These are phyloP conservation scores for Schrenkiella parvula DNA, from an alignment of 345 rosid genomes.

Conservation along the genomic window DNA sequence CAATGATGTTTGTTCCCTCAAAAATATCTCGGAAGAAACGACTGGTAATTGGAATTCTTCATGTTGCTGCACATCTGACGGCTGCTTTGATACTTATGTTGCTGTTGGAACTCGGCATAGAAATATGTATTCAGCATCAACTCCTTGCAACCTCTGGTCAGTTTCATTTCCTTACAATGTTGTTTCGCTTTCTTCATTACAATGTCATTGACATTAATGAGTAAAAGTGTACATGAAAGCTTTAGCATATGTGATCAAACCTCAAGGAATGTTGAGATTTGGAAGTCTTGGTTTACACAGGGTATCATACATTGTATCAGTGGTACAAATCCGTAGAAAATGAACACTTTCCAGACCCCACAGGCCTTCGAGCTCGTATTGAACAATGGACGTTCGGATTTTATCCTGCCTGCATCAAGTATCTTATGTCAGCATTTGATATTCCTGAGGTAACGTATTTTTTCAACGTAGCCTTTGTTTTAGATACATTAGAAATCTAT, in stretches of 20 bases:
- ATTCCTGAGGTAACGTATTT: constrained; percentile 54
- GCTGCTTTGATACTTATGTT: constrained; percentile 83
- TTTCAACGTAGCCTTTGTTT: background rate
- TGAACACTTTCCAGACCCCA: constrained; percentile 93
- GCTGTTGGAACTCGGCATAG: constrained; percentile 81
- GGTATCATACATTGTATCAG: constrained; percentile 83
- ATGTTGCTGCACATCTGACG: constrained; percentile 73
- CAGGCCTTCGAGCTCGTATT: constrained; percentile 86
- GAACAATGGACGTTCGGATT: constrained; percentile 94
- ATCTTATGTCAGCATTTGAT: constrained; percentile 93
- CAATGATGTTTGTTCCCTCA: constrained; percentile 75
- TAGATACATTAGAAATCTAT: background rate
- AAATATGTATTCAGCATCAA: constrained; percentile 78
- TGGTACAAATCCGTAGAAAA: constrained; percentile 86
- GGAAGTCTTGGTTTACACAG: constrained; percentile 33
- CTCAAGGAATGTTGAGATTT: background rate
- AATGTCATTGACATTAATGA: background rate
- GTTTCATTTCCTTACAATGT: constrained; percentile 41
- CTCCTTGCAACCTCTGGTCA: constrained; percentile 82
- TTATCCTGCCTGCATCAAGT: constrained; percentile 93
- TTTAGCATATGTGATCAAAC: background rate
- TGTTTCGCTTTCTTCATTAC: background rate
- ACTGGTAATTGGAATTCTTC: constrained; percentile 62
- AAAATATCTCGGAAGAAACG: constrained; percentile 76
- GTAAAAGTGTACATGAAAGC: no score